These are phyloP conservation scores for Tardiomyces digboiensis DNA, from an alignment of 1,139 yeast genomes.

Conservation along the genomic window DNA sequence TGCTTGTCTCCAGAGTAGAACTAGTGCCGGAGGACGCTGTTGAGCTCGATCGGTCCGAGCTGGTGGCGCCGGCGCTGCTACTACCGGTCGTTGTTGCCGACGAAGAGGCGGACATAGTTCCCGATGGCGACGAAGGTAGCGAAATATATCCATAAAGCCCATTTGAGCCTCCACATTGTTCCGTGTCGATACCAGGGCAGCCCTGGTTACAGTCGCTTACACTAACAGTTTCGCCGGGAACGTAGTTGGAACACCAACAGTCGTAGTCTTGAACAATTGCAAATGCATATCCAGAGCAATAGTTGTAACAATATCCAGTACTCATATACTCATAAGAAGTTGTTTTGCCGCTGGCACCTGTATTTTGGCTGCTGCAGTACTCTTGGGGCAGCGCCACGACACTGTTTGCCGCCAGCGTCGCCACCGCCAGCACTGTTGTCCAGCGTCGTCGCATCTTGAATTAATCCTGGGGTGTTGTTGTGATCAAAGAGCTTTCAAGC, in stretches of 20 bases:
- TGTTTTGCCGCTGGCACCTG: constrained; percentile 23
- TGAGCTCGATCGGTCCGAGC: no score
- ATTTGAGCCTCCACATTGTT: constrained; percentile 35
- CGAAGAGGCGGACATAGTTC: constrained; percentile 7
- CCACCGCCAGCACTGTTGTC: neutral
- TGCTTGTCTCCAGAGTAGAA: neutral
- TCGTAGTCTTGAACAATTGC: constrained; percentile 42
- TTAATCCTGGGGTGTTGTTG: no score
- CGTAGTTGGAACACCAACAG: constrained; percentile 54
- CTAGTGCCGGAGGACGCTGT: no score
- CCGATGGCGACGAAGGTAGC: constrained; percentile 21
- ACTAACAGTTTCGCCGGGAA: constrained; percentile 35
- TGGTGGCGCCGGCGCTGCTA: no score
- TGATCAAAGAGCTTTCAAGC: no score
- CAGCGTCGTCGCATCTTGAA: no score
- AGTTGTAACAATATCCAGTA: constrained; percentile 43
- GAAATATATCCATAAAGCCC: constrained; percentile 36
- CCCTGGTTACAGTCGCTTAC: constrained; percentile 32
- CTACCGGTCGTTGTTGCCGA: constrained; percentile 2
- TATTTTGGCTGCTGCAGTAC: constrained; percentile 41
- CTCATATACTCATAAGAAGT: constrained; percentile 34
- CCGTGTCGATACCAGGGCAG: constrained; percentile 46
- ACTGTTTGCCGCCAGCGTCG: neutral
- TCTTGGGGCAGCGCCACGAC: neutral
- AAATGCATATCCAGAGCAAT: constrained; percentile 44